phyloP scores from a whole-genome alignment of 2,329 filamentous ascomycete genomes.

The Exserohilum turcica region DNA sequence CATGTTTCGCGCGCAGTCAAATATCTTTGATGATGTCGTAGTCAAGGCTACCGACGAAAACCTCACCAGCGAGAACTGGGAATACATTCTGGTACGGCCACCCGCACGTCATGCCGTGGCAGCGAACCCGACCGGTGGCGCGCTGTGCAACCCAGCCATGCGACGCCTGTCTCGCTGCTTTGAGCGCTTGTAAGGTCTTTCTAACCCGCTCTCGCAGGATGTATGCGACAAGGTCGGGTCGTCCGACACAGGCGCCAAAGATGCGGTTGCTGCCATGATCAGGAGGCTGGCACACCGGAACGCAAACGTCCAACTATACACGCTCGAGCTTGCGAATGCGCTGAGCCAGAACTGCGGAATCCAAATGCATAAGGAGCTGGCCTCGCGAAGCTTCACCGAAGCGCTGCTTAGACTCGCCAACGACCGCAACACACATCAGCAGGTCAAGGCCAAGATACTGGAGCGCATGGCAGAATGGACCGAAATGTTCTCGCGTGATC shows the following conservation, averaged over 20 bases:
- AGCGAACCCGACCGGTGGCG: background rate
- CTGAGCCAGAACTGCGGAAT: slow-evolving; percentile 90
- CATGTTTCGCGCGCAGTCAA: slow-evolving; percentile 63
- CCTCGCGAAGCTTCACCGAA: slow-evolving; percentile 92
- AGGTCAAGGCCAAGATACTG: slow-evolving; percentile 95
- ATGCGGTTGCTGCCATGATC: slow-evolving; percentile 87
- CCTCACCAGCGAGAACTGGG: slow-evolving; percentile 82
- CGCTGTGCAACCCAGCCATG: background rate
- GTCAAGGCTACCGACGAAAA: slow-evolving; percentile 96
- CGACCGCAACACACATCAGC: slow-evolving; percentile 92
- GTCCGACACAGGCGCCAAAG: slow-evolving; percentile 68
- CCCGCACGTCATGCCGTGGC: background rate
- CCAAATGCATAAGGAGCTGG: slow-evolving; percentile 84
- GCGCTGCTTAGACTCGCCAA: slow-evolving; percentile 86
- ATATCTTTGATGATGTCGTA: slow-evolving; percentile 72
- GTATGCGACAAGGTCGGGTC: slow-evolving; percentile 64
- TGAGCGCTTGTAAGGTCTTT: background rate
- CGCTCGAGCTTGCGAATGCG: slow-evolving; percentile 85
- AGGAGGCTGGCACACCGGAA: slow-evolving; percentile 91
- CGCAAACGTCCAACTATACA: slow-evolving; percentile 95
- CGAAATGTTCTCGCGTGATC: slow-evolving; percentile 87
- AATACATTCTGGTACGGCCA: slow-evolving; percentile 64
- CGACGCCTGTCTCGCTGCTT: background rate
- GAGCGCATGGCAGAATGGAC: slow-evolving; percentile 97
- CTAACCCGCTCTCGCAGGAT: slow-evolving; percentile 52